Evolutionary conservation across 2,329 filamentous ascomycete genomes (phyloP).

Genomic region (Penicillium nordicum): DNA sequence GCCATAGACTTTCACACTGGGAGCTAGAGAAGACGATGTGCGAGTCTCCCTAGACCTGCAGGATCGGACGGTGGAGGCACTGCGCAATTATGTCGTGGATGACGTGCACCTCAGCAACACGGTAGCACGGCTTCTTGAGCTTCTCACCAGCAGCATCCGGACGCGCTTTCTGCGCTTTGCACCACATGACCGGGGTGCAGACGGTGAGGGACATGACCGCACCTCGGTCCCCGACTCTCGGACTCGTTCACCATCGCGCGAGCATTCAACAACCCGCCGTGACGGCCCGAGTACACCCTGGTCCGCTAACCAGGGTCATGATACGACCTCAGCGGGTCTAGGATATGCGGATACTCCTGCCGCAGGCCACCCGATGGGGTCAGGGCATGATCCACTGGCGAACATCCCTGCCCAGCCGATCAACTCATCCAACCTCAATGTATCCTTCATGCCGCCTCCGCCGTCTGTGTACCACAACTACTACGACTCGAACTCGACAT

Average conservation of each 20-base stretch:
- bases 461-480: conserved; percentile 47
- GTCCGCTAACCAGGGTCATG: conserved; percentile 24
- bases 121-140: conserved; percentile 59
- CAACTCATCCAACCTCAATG: conserved; percentile 45
- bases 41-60: conserved; percentile 57
- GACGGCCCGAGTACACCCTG: conserved; percentile 28
- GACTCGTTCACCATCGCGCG: conserved; percentile 38
- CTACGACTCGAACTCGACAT: conserved; percentile 38
- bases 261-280: conserved; percentile 24
- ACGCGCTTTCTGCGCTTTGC: conserved; percentile 57
- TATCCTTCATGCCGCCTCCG: conserved; percentile 48
- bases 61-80: conserved; percentile 56
- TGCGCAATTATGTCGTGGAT: conserved; percentile 61
- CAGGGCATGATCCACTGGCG: conserved; percentile 41
- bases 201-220: conserved; percentile 39
- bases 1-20: conserved; percentile 57
- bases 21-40: conserved; percentile 61
- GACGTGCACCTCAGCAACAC: conserved; percentile 63
- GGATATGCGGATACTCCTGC: conserved; percentile 29
- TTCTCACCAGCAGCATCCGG: conserved; percentile 57
- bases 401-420: conserved; percentile 45
- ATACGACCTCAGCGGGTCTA: conserved; percentile 19
- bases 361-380: conserved; percentile 22
- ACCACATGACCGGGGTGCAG: conserved; percentile 47
- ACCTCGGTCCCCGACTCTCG: conserved; percentile 34